Percentiles rank a stretch among this genome's conserved stretches.
These are phyloP conservation scores for Curvularia verruculosa DNA, from an alignment of 2,329 filamentous ascomycete genomes.

Conservation along the genomic window DNA sequence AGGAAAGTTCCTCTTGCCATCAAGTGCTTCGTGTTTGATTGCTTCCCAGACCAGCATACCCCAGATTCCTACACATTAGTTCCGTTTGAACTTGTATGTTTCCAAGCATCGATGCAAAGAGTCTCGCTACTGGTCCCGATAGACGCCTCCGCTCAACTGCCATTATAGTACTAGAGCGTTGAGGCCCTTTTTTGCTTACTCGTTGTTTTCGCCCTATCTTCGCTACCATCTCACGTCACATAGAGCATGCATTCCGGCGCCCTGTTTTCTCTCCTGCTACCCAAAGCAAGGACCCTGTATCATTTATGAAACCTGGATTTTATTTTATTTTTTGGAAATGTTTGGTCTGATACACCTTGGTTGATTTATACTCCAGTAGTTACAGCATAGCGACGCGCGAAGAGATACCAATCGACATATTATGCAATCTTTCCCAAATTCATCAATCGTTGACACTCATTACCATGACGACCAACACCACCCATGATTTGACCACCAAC, in stretches of 20 bases:
- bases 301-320: neutral
- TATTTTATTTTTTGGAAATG: too few species aligned
- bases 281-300: neutral
- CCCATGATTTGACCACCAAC: neutral
- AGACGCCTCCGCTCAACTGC: neutral
- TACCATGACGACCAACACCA: neutral
- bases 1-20: neutral
- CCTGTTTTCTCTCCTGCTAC: neutral
- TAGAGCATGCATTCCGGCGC: neutral
- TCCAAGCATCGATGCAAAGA: neutral
- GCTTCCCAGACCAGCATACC: neutral
- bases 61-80: neutral
- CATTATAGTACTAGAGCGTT: neutral
- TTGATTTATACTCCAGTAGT: neutral
- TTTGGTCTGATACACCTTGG: neutral
- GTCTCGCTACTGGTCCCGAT: neutral
- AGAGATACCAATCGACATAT: neutral
- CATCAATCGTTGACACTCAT: neutral
- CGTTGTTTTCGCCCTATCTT: neutral
- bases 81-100: neutral
- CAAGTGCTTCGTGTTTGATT: neutral
- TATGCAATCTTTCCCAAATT: neutral
- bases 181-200: neutral
- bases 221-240: neutral
- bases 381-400: neutral